These are phyloP conservation scores for Papiliotrema fonsecae DNA, from an alignment of 1,284 basidiomycete species.

Conservation along the genomic window DNA sequence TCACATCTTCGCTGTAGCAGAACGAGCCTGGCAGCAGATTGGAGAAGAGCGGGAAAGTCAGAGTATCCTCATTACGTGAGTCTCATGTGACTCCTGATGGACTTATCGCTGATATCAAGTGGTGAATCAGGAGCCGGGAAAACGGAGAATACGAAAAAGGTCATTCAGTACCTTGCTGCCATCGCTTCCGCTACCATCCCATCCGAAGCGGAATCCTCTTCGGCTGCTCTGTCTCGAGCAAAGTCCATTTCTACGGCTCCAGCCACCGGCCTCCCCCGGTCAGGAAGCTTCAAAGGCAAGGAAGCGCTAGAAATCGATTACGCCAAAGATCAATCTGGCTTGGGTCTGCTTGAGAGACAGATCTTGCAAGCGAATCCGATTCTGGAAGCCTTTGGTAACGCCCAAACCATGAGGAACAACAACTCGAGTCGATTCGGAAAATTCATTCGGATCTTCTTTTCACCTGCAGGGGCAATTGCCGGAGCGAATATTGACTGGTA, in stretches of 20 bases:
- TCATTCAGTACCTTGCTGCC: slow-evolving; percentile 97
- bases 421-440: slow-evolving; percentile 96
- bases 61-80: slow-evolving; percentile 94
- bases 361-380: slow-evolving; percentile 98
- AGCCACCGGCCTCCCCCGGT: slow-evolving; percentile 37
- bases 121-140: slow-evolving; percentile 99
- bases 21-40: slow-evolving; percentile 98
- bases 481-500: slow-evolving; percentile 99
- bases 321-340: slow-evolving; percentile 55
- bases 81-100: slow-evolving; percentile 18
- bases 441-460: slow-evolving; percentile 95
- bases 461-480: slow-evolving; percentile 87
- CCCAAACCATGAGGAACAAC: slow-evolving; percentile 97
- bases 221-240: slow-evolving; percentile 17
- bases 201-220: slow-evolving; percentile 45
- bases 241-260: slow-evolving; percentile 30
- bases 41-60: slow-evolving; percentile 95
- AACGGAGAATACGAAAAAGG: slow-evolving; percentile 99
- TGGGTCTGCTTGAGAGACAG: slow-evolving; percentile 90
- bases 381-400: slow-evolving; percentile 96
- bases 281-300: slow-evolving; percentile 46
- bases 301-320: slow-evolving; percentile 37
- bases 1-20: slow-evolving; percentile 95
- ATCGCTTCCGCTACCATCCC: slow-evolving; percentile 70
- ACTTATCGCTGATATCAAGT: slow-evolving; percentile 48